phyloP scores from a whole-genome alignment of 2,329 filamentous ascomycete genomes.

The Calonectria montana region DNA sequence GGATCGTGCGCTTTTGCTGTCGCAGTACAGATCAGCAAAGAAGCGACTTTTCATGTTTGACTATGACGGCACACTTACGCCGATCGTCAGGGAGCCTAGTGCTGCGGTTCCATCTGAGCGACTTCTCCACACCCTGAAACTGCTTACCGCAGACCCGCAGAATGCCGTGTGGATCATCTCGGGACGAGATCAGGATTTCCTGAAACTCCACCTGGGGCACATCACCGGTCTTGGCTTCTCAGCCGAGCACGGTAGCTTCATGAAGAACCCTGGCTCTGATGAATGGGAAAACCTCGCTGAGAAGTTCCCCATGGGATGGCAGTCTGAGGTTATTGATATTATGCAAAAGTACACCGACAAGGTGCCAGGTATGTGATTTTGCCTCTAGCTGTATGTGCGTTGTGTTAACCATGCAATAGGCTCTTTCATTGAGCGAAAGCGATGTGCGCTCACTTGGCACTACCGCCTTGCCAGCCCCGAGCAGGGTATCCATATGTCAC shows the following conservation, averaged over 20 bases:
- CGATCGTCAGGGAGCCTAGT: constrained; percentile 92
- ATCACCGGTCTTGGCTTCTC: constrained; percentile 91
- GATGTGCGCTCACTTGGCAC: constrained; percentile 96
- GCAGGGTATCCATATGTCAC: constrained; percentile 82
- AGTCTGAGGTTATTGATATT: constrained; percentile 82
- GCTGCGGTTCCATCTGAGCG: constrained; percentile 89
- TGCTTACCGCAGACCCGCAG: constrained; percentile 79
- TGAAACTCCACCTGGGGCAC: constrained; percentile 92
- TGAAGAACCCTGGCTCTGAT: constrained; percentile 80
- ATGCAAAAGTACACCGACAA: constrained; percentile 91
- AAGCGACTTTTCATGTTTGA: constrained; percentile 98
- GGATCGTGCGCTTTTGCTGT: constrained; percentile 78
- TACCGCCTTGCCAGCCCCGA: constrained; percentile 93
- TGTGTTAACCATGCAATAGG: constrained; percentile 58
- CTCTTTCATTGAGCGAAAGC: constrained; percentile 93
- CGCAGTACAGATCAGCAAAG: constrained; percentile 78
- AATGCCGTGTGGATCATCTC: constrained; percentile 99
- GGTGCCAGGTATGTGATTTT: constrained; percentile 74
- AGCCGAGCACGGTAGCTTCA: constrained; percentile 96
- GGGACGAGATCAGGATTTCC: constrained; percentile 90
- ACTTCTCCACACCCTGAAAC: constrained; percentile 82
- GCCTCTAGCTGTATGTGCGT: too few species aligned
- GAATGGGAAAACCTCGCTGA: constrained; percentile 93
- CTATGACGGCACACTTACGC: constrained; percentile 96
- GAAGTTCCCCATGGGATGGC: constrained; percentile 91